Evolutionary conservation across 805 yeast genomes (phyloP).

Genomic region (Pichia manshurica): DNA sequence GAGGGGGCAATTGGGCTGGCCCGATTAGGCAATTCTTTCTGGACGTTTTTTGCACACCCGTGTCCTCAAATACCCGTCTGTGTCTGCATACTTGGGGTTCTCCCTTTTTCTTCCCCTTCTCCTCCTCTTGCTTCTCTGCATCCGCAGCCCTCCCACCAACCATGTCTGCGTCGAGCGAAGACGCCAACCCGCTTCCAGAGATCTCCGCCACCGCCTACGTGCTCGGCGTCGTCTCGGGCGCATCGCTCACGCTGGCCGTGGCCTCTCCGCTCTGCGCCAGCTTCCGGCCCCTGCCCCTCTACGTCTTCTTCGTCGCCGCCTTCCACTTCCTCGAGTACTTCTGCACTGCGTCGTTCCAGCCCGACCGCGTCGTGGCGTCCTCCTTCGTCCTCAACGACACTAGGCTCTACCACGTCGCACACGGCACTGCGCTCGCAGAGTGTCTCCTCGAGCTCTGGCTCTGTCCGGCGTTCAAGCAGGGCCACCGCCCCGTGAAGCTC

Average conservation of each 20-base stretch:
- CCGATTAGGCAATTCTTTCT: slow-evolving; percentile 2
- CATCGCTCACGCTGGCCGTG: slow-evolving; percentile 26
- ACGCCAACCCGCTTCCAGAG: slow-evolving; percentile 36
- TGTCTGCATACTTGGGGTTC: too few relatives aligned
- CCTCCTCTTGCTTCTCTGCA: not conserved
- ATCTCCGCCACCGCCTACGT: slow-evolving; percentile 39
- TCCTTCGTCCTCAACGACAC: slow-evolving; percentile 63
- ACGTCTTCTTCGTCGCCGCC: slow-evolving; percentile 44
- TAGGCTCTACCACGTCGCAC: slow-evolving; percentile 60
- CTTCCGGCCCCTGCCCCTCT: slow-evolving; percentile 35
- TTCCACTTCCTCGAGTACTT: slow-evolving; percentile 84
- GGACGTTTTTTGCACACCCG: not conserved
- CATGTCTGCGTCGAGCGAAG: not conserved
- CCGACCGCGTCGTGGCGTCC: slow-evolving; percentile 57
- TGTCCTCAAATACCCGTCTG: too few relatives aligned
- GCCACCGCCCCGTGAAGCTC: slow-evolving; percentile 13
- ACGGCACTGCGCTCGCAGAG: slow-evolving; percentile 48
- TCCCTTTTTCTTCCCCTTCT: not conserved
- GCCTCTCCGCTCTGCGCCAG: slow-evolving; percentile 16
- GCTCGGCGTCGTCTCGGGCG: slow-evolving; percentile 41
- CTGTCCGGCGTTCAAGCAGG: slow-evolving; percentile 35
- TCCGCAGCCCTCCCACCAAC: not conserved
- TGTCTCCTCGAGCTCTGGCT: slow-evolving; percentile 36
- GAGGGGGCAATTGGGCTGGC: too few relatives aligned
- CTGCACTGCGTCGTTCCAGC: slow-evolving; percentile 71